A percentile compares a stretch with the other conserved stretches of the same genome.
Evolutionary conservation across 2,329 filamentous ascomycete genomes (phyloP).

Genomic region (Orbilia javanica): DNA sequence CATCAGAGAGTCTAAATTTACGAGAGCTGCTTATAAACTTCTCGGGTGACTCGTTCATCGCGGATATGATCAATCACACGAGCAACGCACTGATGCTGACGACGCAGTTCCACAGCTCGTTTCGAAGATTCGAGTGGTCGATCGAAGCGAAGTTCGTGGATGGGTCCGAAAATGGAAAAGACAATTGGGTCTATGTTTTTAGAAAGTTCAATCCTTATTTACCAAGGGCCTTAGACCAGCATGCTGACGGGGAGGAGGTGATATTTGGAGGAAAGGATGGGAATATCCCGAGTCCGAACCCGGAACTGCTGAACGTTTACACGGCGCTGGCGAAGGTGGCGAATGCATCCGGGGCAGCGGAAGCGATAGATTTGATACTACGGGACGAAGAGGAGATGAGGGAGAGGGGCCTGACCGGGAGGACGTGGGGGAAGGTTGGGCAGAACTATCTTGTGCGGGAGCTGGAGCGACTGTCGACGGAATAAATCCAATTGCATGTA

Average conservation of each 20-base stretch:
- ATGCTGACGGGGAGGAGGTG: constrained; percentile 43
- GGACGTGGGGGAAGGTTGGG: constrained; percentile 43
- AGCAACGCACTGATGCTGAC: constrained; percentile 53
- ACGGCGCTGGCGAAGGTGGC: constrained; percentile 45
- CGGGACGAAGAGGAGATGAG: constrained; percentile 54
- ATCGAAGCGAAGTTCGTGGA: constrained; percentile 33
- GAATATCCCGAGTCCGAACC: constrained; percentile 43
- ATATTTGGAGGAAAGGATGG: constrained; percentile 36
- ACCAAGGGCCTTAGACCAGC: constrained; percentile 37
- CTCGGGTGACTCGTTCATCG: constrained; percentile 43
- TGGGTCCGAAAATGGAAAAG: background rate
- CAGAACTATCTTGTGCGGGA: constrained; percentile 46
- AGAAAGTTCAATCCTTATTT: constrained; percentile 47
- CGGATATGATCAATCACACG: constrained; percentile 47
- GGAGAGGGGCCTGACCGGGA: constrained; percentile 39
- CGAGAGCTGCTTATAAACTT: constrained; percentile 40
- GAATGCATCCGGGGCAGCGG: constrained; percentile 47
- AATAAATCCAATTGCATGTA: background rate
- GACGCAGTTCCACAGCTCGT: constrained; percentile 43
- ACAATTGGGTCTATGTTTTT: constrained; percentile 32
- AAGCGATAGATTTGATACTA: constrained; percentile 47
- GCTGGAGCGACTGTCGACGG: constrained; percentile 37
- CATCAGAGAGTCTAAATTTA: constrained; percentile 22
- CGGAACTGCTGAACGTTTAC: constrained; percentile 38
- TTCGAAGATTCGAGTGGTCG: constrained; percentile 53